Evolutionary conservation across 208 protist genomes (phyloP).

Genomic region (Jaenimonas drosophilae): DNA sequence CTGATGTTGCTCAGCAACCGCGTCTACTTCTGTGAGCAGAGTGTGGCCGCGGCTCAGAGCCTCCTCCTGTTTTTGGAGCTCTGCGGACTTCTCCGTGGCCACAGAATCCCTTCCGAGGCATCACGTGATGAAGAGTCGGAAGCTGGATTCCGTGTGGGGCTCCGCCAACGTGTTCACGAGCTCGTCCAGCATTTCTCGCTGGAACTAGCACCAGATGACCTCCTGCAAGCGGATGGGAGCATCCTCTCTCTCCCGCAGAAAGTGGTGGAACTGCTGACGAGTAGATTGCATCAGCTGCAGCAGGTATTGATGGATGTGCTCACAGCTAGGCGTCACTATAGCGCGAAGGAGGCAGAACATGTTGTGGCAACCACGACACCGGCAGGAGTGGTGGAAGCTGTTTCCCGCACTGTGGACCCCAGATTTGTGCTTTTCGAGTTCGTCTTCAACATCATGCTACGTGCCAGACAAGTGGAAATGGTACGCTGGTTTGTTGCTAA

Average conservation of each 20-base stretch:
- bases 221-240: slow-evolving; percentile 2
- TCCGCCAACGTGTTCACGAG: slow-evolving; percentile 9
- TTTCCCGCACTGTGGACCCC: slow-evolving; percentile 50
- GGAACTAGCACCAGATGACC: slow-evolving; percentile 19
- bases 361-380: not conserved
- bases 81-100: slow-evolving; percentile 28
- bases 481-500: slow-evolving; percentile 79
- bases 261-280: slow-evolving; percentile 11
- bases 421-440: slow-evolving; percentile 92
- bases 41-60: slow-evolving; percentile 24
- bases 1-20: slow-evolving; percentile 65
- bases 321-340: slow-evolving; percentile 49
- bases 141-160: not conserved
- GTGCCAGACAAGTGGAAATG: slow-evolving; percentile 90
- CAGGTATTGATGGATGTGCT: slow-evolving; percentile 43
- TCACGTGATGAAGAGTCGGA: too few relatives aligned
- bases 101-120: not conserved
- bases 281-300: slow-evolving; percentile 32
- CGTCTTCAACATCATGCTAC: slow-evolving; percentile 89
- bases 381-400: not conserved
- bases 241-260: slow-evolving; percentile 9
- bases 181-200: slow-evolving; percentile 40
- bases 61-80: slow-evolving; percentile 41
- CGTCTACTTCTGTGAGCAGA: slow-evolving; percentile 45
- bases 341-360: slow-evolving; percentile 3